Evolutionary conservation across 305 asterid genomes (phyloP).

Genomic region (Fraxinus velutina): DNA sequence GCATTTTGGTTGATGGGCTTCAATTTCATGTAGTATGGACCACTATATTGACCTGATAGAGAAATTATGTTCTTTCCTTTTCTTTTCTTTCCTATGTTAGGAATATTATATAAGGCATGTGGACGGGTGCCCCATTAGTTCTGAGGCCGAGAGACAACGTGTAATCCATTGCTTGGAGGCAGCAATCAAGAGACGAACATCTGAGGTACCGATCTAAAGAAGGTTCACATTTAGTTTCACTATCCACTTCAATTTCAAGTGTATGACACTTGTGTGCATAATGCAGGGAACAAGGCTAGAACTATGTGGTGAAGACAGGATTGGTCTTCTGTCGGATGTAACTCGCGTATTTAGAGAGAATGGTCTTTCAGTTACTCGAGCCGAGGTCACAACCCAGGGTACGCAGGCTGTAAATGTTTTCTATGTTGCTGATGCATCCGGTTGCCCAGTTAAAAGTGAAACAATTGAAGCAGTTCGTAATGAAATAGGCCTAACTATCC

Average conservation of each 20-base stretch:
- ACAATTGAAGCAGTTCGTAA: constrained; percentile 73
- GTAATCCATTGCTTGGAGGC: constrained; percentile 89
- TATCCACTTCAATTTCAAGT: background rate
- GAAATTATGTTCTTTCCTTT: background rate
- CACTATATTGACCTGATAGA: background rate
- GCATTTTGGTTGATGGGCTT: background rate
- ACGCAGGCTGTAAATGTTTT: constrained; percentile 64
- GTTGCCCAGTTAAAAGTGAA: constrained; percentile 47
- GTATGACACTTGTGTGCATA: background rate
- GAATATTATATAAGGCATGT: constrained; percentile 74
- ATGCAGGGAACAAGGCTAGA: constrained; percentile 77
- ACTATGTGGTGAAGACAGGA: constrained; percentile 64
- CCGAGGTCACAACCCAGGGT: constrained; percentile 76
- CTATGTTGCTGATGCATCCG: constrained; percentile 76
- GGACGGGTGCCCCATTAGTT: constrained; percentile 70
- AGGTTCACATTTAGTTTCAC: background rate
- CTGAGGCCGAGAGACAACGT: constrained; percentile 77
- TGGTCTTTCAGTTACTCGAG: constrained; percentile 72
- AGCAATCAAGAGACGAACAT: constrained; percentile 73
- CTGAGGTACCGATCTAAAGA: constrained; percentile 44
- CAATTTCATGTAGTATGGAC: background rate
- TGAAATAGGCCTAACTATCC: constrained; percentile 59
- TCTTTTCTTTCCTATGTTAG: constrained; percentile 27
- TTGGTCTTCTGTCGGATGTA: constrained; percentile 73
- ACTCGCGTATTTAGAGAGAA: constrained; percentile 86